Base-by-base conservation (phyloP, 129 eudicot species). In the Ambrosia trifida region DNA sequence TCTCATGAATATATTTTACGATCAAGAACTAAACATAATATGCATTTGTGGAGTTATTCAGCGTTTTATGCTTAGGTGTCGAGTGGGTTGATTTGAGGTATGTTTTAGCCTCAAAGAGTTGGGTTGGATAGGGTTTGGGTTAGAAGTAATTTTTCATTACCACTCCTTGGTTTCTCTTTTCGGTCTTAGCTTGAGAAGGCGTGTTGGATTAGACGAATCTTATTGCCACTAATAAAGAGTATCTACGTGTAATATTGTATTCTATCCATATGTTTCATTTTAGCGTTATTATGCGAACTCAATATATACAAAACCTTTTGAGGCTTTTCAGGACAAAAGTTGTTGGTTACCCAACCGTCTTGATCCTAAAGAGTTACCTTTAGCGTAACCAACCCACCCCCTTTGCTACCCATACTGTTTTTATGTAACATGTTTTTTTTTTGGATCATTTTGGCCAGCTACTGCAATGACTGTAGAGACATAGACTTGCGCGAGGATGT, bases 391-490 rank as follows among this genome's bases (percentile, higher is more conserved):
- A 24, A 24, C 28, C 28, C 28, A 24, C 28, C 0, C 28, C 28
- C 28, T 24, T 24, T 24, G 28, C 28, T 40, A 6, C 7, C 44
- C 44, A 47, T 11, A 47, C 53, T 4, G n/a, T 47, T 4, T 47
- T 14, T 47, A 24, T 47, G 53, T 56, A 56, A 56, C 24, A 56
- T 56, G 3, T 56, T 8, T 10, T 0, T 8, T 20, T 28, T 3
- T 56, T 24, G 24, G 12, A 4, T 18, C 40, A 13, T 76, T 66
- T 81, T 59, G 32, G 54, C 96, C 96, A 95, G 99, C 71, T 90
- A 87, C 72, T 95, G 99, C 94, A 90, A 86, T 14, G 96, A 88
- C 78, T 88, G 95, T 78, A 85, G 96, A 82, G 99, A 95, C 79
- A 84, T 95, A 50, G 96, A 95, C 67, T 81, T 95, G 68, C 75